Percentiles rank a stretch among this genome's conserved stretches.
phyloP scores from a whole-genome alignment of 1,284 basidiomycete species.

The Phylloporus sp. region DNA sequence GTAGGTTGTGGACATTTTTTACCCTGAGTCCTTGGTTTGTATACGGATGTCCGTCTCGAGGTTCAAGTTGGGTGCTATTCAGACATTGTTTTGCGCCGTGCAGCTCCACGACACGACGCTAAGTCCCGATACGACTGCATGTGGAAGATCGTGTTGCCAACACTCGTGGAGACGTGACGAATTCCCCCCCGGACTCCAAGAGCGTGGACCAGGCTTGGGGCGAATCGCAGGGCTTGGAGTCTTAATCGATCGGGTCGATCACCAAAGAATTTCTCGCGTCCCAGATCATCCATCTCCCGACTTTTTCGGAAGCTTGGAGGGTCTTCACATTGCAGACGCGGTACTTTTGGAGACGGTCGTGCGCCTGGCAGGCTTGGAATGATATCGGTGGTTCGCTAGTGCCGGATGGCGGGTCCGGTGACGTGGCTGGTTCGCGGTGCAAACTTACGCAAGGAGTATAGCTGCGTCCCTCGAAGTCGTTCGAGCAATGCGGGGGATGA shows the following conservation, averaged over 20 bases:
- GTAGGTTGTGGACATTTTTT: conserved; percentile 93
- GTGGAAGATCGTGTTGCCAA: conserved; percentile 89
- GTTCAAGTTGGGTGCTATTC: conserved; percentile 93
- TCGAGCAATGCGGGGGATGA: conserved; percentile 57
- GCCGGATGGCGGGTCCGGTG: conserved; percentile 25
- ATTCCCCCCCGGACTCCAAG: conserved; percentile 18
- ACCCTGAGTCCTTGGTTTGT: conserved; percentile 81
- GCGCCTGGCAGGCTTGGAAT: conserved; percentile 75
- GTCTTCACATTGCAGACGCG: conserved; percentile 71
- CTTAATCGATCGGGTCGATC: conserved; percentile 85
- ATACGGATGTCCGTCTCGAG: conserved; percentile 82
- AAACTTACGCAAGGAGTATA: conserved; percentile 87
- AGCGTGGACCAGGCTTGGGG: conserved; percentile 74
- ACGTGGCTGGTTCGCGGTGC: conserved; percentile 32
- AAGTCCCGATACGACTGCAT: conserved; percentile 74
- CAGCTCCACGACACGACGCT: conserved; percentile 91
- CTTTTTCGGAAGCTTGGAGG: conserved; percentile 74
- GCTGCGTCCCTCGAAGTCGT: conserved; percentile 80
- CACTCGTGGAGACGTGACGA: conserved; percentile 61
- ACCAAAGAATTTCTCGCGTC: conserved; percentile 78
- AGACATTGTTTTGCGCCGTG: conserved; percentile 93
- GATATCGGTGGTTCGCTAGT: conserved; percentile 64
- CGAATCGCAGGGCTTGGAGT: conserved; percentile 86
- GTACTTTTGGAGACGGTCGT: conserved; percentile 69
- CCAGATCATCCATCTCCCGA: conserved; percentile 74